These are phyloP conservation scores for Suillus alpinus DNA, from an alignment of 768 basidiomycete species.

Conservation along the genomic window DNA sequence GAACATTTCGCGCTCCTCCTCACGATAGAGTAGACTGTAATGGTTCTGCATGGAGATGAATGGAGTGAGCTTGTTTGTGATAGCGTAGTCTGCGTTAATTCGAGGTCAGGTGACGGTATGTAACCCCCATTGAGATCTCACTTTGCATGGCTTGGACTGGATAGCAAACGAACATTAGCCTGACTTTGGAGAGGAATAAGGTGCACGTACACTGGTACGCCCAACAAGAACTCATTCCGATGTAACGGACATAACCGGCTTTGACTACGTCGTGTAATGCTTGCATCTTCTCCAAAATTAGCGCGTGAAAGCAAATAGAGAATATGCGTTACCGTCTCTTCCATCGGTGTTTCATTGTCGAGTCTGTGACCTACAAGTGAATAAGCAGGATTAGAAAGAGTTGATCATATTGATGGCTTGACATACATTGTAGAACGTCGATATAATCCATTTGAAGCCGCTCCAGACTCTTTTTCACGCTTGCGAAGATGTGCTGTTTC, in stretches of 20 bases:
- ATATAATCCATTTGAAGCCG: slow-evolving; percentile 51
- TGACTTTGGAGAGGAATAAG: background rate
- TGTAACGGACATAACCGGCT: slow-evolving; percentile 46
- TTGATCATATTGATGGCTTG: background rate
- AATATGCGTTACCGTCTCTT: slow-evolving; percentile 33
- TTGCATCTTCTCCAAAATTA: slow-evolving; percentile 33
- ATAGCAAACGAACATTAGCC: background rate
- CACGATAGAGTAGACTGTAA: slow-evolving; percentile 54
- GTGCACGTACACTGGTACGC: slow-evolving; percentile 35
- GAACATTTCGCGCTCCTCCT: slow-evolving; percentile 60
- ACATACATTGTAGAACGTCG: slow-evolving; percentile 52
- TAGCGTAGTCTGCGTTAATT: slow-evolving; percentile 34
- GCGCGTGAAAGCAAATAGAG: background rate
- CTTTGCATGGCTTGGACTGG: slow-evolving; percentile 41
- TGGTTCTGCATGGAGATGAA: slow-evolving; percentile 70
- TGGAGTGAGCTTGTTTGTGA: slow-evolving; percentile 42
- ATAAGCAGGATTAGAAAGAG: background rate
- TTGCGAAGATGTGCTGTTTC: slow-evolving; percentile 53
- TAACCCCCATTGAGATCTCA: slow-evolving; percentile 13
- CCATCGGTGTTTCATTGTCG: slow-evolving; percentile 49
- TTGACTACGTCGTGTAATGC: slow-evolving; percentile 51
- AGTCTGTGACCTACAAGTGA: slow-evolving; percentile 42
- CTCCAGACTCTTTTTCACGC: slow-evolving; percentile 41
- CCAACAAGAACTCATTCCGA: slow-evolving; percentile 42
- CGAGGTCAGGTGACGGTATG: background rate